A percentile compares a stretch with the other conserved stretches of the same genome.
Evolutionary conservation across 2,329 filamentous ascomycete species (phyloP).

Genomic region (Neonectria magnoliae): DNA sequence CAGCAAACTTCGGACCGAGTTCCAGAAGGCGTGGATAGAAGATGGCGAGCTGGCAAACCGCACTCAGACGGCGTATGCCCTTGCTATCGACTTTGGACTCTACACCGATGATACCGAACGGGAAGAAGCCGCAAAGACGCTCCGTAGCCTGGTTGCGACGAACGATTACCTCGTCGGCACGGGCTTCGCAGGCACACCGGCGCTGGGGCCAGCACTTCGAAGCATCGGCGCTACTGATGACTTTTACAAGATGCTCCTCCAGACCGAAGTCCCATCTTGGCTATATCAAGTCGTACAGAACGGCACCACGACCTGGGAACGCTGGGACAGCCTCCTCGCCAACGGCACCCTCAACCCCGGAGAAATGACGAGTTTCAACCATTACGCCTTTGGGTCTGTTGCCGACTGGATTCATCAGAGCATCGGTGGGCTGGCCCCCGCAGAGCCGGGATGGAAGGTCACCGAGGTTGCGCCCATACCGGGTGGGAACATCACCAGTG

Average conservation of each 20-base stretch:
- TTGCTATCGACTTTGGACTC: conserved; percentile 52
- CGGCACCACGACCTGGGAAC: conserved; percentile 61
- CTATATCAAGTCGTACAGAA: conserved; percentile 58
- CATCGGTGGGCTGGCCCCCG: conserved; percentile 53
- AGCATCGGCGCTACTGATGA: conserved; percentile 43
- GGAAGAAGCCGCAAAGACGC: conserved; percentile 35
- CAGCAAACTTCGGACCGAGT: conserved; percentile 37
- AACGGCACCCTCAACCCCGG: conserved; percentile 57
- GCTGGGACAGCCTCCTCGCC: conserved; percentile 59
- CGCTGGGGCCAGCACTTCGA: background rate
- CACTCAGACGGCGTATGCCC: conserved; percentile 53
- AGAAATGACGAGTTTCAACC: conserved; percentile 61
- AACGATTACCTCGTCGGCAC: conserved; percentile 52
- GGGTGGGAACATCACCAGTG: conserved; percentile 38
- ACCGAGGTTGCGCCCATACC: conserved; percentile 49
- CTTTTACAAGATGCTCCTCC: conserved; percentile 60
- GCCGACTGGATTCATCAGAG: conserved; percentile 58
- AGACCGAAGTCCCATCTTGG: conserved; percentile 58
- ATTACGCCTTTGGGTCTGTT: conserved; percentile 61
- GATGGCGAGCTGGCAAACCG: conserved; percentile 46
- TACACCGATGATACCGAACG: conserved; percentile 36
- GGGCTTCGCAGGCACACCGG: conserved; percentile 45
- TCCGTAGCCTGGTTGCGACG: conserved; percentile 46
- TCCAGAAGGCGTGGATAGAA: conserved; percentile 46
- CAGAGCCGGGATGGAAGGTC: conserved; percentile 53